phyloP scores from a whole-genome alignment of 1,139 yeast genomes.

The Kodamaea suecica region DNA sequence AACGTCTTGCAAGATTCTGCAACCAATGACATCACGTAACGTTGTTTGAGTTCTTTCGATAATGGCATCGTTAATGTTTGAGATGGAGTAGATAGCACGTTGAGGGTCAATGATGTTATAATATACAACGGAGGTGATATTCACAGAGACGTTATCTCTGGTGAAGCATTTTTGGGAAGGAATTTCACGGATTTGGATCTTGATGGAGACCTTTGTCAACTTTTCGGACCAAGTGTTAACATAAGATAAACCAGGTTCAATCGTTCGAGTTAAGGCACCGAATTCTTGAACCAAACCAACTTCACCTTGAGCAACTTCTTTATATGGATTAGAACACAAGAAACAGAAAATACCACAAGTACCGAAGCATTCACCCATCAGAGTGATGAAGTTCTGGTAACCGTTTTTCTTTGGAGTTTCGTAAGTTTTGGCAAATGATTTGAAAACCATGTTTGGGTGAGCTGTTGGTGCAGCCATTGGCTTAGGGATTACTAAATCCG shows the following conservation, averaged over 20 bases:
- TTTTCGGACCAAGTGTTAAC: constrained; percentile 66
- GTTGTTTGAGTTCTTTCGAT: constrained; percentile 74
- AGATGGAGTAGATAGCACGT: constrained; percentile 60
- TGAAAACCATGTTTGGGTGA: constrained; percentile 19
- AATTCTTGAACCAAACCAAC: constrained; percentile 69
- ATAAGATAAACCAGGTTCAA: constrained; percentile 67
- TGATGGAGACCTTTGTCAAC: constrained; percentile 51
- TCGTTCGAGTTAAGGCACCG: constrained; percentile 65
- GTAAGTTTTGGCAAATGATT: constrained; percentile 34
- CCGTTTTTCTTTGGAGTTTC: constrained; percentile 34
- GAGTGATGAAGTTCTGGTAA: constrained; percentile 41
- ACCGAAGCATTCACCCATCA: constrained; percentile 51
- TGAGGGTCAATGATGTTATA: constrained; percentile 69
- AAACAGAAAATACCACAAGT: constrained; percentile 59
- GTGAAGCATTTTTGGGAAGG: constrained; percentile 71
- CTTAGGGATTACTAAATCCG: neutral
- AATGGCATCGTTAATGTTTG: constrained; percentile 56
- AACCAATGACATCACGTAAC: constrained; percentile 69
- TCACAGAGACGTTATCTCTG: constrained; percentile 63
- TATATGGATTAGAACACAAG: constrained; percentile 60
- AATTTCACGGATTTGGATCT: constrained; percentile 60
- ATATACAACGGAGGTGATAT: constrained; percentile 64
- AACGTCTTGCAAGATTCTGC: constrained; percentile 65
- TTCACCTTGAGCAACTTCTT: constrained; percentile 61
- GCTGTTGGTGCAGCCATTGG: constrained; percentile 8